phyloP scores from a whole-genome alignment of 2,329 filamentous ascomycete genomes.

The Ceratocystis lukuohia region DNA sequence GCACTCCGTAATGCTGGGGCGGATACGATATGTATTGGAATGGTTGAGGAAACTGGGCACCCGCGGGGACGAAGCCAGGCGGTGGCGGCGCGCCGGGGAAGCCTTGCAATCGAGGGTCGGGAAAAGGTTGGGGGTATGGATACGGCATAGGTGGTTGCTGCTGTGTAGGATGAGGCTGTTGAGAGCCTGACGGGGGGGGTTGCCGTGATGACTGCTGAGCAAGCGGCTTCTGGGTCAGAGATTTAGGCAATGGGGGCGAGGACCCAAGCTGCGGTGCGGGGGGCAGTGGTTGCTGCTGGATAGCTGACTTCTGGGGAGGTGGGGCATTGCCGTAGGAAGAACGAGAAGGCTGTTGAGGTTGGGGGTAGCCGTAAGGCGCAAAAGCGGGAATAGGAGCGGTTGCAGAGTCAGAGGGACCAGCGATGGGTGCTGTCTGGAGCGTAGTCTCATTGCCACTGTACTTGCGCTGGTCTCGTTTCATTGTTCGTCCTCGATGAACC shows the following conservation, averaged over 20 bases:
- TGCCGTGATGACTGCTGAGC: constrained; percentile 19
- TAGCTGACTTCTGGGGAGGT: constrained; percentile 1
- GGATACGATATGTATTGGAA: constrained; percentile 16
- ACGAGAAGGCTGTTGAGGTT: neutral
- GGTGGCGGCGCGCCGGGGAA: constrained; percentile 3
- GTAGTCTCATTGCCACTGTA: constrained; percentile 2
- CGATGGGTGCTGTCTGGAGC: neutral
- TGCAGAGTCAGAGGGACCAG: neutral
- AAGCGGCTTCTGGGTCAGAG: neutral
- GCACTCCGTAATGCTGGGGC: constrained; percentile 6
- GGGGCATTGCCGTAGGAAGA: neutral
- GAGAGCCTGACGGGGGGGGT: neutral
- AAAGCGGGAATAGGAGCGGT: neutral
- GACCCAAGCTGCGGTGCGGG: constrained; percentile 17
- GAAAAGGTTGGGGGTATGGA: constrained; percentile 19
- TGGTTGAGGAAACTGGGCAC: constrained; percentile 12
- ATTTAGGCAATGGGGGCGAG: constrained; percentile 14
- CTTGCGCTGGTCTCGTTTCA: constrained; percentile 3
- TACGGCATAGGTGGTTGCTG: constrained; percentile 19
- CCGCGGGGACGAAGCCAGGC: constrained; percentile 5
- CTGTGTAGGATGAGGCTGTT: neutral
- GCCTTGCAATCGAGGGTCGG: constrained; percentile 19
- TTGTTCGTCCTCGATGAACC: constrained; percentile 2
- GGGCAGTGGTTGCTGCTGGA: constrained; percentile 17
- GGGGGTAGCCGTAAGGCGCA: constrained; percentile 9